Conservation (phyloP, 2,329 filamentous ascomycete genomes). For the Fusarium sp. region DNA sequence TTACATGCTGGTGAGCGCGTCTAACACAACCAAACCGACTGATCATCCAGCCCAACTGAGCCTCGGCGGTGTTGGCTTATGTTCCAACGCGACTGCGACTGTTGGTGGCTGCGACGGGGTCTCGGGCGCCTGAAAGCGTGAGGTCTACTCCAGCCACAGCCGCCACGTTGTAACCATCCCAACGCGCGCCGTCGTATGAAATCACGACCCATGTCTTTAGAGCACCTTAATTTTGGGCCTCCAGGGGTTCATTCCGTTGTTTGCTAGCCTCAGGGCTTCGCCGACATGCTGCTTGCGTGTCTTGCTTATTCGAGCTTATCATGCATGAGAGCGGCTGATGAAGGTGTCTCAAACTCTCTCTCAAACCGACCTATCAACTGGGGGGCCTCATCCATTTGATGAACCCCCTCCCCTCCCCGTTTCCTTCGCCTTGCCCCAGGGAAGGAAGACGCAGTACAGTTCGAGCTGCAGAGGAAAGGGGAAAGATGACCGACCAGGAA, state of each 20-base stretch:
- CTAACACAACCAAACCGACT: background rate
- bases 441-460: background rate
- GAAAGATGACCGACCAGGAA: conserved; percentile 13
- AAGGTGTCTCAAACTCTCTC: conserved; percentile 7
- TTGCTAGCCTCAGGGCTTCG: conserved; percentile 9
- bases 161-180: conserved; percentile 16
- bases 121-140: background rate
- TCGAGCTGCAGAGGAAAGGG: conserved; percentile 13
- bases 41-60: background rate
- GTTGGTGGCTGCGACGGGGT: background rate
- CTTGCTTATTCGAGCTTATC: conserved; percentile 28
- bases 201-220: conserved; percentile 12
- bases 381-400: background rate
- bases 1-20: conserved; percentile 86
- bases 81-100: background rate
- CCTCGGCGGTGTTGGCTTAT: background rate
- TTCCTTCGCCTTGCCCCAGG: background rate
- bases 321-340: conserved; percentile 32
- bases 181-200: conserved; percentile 4
- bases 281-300: conserved; percentile 17
- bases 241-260: conserved; percentile 20
- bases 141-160: conserved; percentile 3
- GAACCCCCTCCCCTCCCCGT: background rate
- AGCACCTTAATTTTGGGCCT: conserved; percentile 16
- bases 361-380: background rate